These are phyloP conservation scores for Talaromyces piceae DNA, from an alignment of 2,329 filamentous ascomycete species.

Conservation along the genomic window DNA sequence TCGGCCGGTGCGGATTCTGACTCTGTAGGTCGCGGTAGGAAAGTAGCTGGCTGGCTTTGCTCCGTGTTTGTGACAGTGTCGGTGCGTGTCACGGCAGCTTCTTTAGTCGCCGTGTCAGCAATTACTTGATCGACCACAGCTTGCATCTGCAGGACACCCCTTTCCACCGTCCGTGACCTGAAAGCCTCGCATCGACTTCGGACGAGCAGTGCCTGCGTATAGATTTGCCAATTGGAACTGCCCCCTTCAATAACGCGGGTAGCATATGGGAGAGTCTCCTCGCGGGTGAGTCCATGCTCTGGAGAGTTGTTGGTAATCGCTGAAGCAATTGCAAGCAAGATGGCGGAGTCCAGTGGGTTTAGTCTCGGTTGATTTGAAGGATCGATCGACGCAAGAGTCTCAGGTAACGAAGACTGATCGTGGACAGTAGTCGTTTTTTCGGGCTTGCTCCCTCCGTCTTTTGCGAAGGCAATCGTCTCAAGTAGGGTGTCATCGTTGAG, in stretches of 20 bases:
- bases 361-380: constrained; percentile 78
- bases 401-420: constrained; percentile 49
- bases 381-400: constrained; percentile 56
- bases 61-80: constrained; percentile 28
- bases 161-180: constrained; percentile 76
- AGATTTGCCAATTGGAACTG: constrained; percentile 94
- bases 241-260: constrained; percentile 80
- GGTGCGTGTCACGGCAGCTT: constrained; percentile 18
- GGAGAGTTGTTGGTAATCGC: constrained; percentile 87
- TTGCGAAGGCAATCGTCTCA: constrained; percentile 74
- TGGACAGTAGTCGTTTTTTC: constrained; percentile 30
- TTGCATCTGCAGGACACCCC: constrained; percentile 85
- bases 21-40: constrained; percentile 68
- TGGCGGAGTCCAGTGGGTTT: constrained; percentile 77
- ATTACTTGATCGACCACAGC: constrained; percentile 93
- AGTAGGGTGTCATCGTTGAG: constrained; percentile 90
- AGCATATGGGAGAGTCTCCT: constrained; percentile 88
- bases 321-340: constrained; percentile 69
- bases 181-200: constrained; percentile 86
- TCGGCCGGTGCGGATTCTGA: constrained; percentile 66
- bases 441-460: constrained; percentile 37
- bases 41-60: constrained; percentile 57
- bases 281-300: constrained; percentile 75
- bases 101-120: constrained; percentile 61
- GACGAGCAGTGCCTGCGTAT: constrained; percentile 86